These are phyloP conservation scores for Sapria himalayana DNA, from an alignment of 345 rosid species.

Conservation along the genomic window DNA sequence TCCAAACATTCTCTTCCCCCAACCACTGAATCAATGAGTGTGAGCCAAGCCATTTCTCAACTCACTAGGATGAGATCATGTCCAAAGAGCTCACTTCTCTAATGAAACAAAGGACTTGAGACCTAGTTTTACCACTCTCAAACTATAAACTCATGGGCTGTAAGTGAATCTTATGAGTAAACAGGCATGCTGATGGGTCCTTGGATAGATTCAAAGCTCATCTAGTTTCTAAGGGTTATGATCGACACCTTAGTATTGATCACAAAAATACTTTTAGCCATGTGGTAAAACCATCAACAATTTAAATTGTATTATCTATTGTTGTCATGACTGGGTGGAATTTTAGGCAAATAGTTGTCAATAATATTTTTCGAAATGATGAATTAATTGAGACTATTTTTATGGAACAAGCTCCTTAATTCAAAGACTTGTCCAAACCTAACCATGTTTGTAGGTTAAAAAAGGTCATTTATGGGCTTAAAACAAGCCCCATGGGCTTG, in stretches of 20 bases:
- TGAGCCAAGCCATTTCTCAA: not conserved
- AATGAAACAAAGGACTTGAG: not conserved
- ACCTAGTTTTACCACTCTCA: not conserved
- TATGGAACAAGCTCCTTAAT: not conserved
- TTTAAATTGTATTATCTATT: not conserved
- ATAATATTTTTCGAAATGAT: not conserved
- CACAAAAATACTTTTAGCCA: not conserved
- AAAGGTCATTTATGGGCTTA: conserved; percentile 1
- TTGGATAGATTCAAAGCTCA: too few species aligned
- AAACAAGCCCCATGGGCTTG: too few species aligned
- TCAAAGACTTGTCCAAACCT: conserved; percentile 1
- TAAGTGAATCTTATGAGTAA: not conserved
- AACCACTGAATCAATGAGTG: not conserved
- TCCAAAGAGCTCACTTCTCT: not conserved
- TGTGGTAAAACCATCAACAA: not conserved
- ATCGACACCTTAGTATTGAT: not conserved
- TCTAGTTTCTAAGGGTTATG: not conserved
- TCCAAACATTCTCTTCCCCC: not conserved
- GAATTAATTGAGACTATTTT: not conserved
- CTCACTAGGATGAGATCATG: not conserved
- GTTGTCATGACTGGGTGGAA: not conserved
- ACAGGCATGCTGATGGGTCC: not conserved
- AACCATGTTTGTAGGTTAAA: not conserved
- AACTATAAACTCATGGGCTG: not conserved
- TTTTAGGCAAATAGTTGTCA: not conserved